Evolutionary conservation across 1,284 basidiomycete genomes (phyloP).

Genomic region (Boletellus deceptivus): DNA sequence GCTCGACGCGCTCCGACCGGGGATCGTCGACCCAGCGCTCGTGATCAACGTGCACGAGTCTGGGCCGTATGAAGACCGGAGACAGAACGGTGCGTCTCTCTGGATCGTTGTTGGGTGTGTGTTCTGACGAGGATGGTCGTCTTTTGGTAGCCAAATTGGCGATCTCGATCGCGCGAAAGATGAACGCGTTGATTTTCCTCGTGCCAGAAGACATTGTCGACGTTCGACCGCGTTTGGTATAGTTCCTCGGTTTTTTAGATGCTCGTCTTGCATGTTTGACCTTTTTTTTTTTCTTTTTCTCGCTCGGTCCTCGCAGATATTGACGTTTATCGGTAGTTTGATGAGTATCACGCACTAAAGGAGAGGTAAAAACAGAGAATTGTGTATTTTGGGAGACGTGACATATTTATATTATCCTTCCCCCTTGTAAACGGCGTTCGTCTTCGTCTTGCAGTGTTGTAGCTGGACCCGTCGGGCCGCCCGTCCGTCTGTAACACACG

Average conservation of each 20-base stretch:
- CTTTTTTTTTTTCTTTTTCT: no score
- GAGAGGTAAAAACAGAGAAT: no score
- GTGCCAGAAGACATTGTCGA: constrained; percentile 97
- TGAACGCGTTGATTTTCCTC: constrained; percentile 95
- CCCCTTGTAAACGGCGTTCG: no score
- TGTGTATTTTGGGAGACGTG: no score
- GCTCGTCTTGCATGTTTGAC: no score
- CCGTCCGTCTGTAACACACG: no score
- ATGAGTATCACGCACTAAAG: constrained; percentile 53
- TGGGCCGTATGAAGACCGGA: constrained; percentile 85
- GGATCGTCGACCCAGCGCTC: constrained; percentile 91
- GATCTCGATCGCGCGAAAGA: constrained; percentile 96
- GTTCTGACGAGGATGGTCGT: no score
- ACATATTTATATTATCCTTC: no score
- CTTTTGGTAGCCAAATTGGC: constrained; percentile 78
- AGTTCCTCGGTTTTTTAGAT: constrained; percentile 25
- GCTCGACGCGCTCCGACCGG: constrained; percentile 87
- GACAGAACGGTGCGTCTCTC: constrained; percentile 76
- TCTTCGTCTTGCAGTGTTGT: no score
- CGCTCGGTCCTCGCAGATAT: constrained; percentile 42
- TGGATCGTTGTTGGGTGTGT: no score
- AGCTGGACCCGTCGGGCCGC: no score
- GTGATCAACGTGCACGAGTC: constrained; percentile 63
- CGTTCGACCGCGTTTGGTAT: constrained; percentile 77
- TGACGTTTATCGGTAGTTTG: constrained; percentile 71